Base-by-base conservation (phyloP, 345 rosid genomes). In the Pistacia atlantica region DNA sequence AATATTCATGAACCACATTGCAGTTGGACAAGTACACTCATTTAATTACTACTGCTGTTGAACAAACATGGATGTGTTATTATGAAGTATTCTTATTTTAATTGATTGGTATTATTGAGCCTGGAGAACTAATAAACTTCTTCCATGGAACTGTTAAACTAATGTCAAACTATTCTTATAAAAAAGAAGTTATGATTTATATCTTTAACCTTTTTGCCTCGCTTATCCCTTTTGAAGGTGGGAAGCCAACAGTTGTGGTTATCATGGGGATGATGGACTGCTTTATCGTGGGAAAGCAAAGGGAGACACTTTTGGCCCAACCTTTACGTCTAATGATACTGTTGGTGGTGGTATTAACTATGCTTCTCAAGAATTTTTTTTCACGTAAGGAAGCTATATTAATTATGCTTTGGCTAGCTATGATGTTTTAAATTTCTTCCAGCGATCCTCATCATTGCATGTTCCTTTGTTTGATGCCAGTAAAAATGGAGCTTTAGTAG, bases 291-390 rank as follows among this genome's bases (percentile, higher is more conserved):
- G 95, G 58, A 85, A 86, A 48, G 97, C 84, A 56, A 96, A 82
- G 78, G 98, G 97, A 72, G 94, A 91, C 75, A 70, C 87, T 16
- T 92, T 92, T 76, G 98, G 98, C 75, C 97, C 98, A 70, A 89
- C 94, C 1, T 96, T 83, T 87, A 90, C 97, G 0, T 60, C 87
- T 25, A 83, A 86, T 56, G 99, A 96, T 90, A 89, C 78, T 1
- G 95, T 93, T 84, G 99, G 99, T 49, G 93, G 91, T 69, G 98
- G 99, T 79, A 92, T 96, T 69, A 92, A 93, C 86, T 93, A 90
- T 85, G 91, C 89, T 81, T 81, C 91, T 0, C 94, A 90, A 81
- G 92, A 91, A 78, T 88, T 92, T 81, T 92, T 96, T 88, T 96
- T 96, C 90, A 96, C 97, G 99, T 96, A 90, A 91, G 98, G 80